Evolutionary conservation across 345 rosid genomes (phyloP).

Genomic region (Stellera chamaejasme): DNA sequence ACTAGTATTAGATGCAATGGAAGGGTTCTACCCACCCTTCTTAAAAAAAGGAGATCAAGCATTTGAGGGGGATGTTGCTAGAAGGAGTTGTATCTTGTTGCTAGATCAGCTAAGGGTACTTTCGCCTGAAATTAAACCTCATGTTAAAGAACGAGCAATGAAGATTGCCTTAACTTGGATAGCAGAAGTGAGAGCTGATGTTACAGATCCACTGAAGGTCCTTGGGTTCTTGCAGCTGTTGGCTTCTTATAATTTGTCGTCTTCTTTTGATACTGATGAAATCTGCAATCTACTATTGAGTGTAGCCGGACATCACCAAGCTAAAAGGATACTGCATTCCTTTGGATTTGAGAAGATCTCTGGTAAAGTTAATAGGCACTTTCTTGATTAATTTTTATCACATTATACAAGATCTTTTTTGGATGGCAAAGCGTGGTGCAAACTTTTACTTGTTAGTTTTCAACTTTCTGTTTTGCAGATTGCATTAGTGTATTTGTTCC

Average conservation of each 20-base stretch:
- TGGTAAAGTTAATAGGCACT: conserved; percentile 5
- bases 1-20: conserved; percentile 24
- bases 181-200: conserved; percentile 14
- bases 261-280: conserved; percentile 23
- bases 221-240: conserved; percentile 27
- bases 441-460: background rate
- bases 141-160: conserved; percentile 20
- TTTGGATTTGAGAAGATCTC: conserved; percentile 19
- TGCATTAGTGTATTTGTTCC: background rate
- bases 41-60: conserved; percentile 8
- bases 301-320: conserved; percentile 14
- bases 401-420: background rate
- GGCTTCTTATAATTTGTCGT: conserved; percentile 20
- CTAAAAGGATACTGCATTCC: conserved; percentile 13
- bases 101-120: conserved; percentile 17
- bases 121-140: conserved; percentile 15
- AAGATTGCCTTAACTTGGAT: conserved; percentile 20
- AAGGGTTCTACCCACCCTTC: conserved; percentile 17
- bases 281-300: conserved; percentile 14
- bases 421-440: background rate
- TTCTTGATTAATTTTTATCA: conserved; percentile 2
- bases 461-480: background rate
- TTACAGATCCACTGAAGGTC: conserved; percentile 13
- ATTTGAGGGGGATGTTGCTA: conserved; percentile 6
- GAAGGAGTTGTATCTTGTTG: conserved; percentile 12